These are phyloP conservation scores for Recurvomyces mirabilis DNA, from an alignment of 495 filamentous ascomycete genomes.

Conservation along the genomic window DNA sequence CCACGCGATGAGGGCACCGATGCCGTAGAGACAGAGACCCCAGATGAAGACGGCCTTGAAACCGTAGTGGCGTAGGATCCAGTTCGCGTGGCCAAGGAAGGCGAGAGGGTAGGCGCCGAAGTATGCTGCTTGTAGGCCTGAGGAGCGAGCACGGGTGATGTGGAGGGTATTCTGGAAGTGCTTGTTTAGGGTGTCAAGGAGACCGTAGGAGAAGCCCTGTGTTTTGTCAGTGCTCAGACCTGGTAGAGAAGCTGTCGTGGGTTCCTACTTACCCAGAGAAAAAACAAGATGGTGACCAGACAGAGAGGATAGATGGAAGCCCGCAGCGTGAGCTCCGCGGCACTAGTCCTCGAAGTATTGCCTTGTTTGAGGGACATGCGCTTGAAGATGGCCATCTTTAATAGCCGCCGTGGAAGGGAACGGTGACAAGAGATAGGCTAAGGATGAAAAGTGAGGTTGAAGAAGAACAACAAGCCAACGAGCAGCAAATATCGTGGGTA, in stretches of 20 bases:
- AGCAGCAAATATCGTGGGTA: too few relatives aligned
- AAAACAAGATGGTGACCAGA: slow-evolving; percentile 33
- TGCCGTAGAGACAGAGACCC: slow-evolving; percentile 46
- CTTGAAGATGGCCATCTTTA: slow-evolving; percentile 11
- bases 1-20: slow-evolving; percentile 55
- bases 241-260: slow-evolving; percentile 17
- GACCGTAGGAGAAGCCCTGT: slow-evolving; percentile 33
- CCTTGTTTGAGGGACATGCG: slow-evolving; percentile 17
- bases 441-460: neutral
- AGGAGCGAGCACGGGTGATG: slow-evolving; percentile 32
- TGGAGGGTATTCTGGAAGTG: slow-evolving; percentile 27
- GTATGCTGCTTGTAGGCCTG: slow-evolving; percentile 54
- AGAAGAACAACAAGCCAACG: too few relatives aligned
- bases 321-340: slow-evolving; percentile 17
- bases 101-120: slow-evolving; percentile 53
- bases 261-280: slow-evolving; percentile 26
- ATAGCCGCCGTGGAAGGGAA: neutral
- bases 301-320: slow-evolving; percentile 29
- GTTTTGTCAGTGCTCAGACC: slow-evolving; percentile 27
- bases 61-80: slow-evolving; percentile 21
- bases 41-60: slow-evolving; percentile 22
- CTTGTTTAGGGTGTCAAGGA: slow-evolving; percentile 30
- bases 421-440: neutral
- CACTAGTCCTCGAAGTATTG: slow-evolving; percentile 12
- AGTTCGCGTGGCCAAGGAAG: slow-evolving; percentile 49